These are phyloP conservation scores for Cercophora samala DNA, from an alignment of 495 filamentous ascomycete species.

Conservation along the genomic window DNA sequence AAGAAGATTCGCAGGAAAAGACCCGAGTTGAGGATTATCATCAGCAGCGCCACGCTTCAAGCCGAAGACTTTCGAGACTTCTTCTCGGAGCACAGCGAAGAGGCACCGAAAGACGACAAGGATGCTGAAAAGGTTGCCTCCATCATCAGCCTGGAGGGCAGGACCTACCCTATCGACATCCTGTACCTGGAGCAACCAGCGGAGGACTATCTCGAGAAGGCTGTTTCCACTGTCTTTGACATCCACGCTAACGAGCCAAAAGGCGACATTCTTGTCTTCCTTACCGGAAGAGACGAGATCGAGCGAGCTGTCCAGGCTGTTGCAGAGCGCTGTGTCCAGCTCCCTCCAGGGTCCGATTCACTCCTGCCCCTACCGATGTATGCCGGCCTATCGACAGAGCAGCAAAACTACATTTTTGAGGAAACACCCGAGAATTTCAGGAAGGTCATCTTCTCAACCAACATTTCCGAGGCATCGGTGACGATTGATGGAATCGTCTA, in stretches of 20 bases:
- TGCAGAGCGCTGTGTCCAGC: slow-evolving; percentile 68
- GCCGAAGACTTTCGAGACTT: slow-evolving; percentile 85
- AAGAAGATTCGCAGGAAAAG: slow-evolving; percentile 88
- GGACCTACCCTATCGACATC: slow-evolving; percentile 88
- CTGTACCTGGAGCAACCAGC: slow-evolving; percentile 77
- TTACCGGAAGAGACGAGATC: slow-evolving; percentile 94
- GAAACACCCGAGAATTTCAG: slow-evolving; percentile 76
- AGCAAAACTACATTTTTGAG: slow-evolving; percentile 93
- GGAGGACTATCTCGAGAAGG: slow-evolving; percentile 85
- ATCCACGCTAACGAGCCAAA: slow-evolving; percentile 86
- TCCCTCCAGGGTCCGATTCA: slow-evolving; percentile 66
- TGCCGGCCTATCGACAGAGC: slow-evolving; percentile 80
- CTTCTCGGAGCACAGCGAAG: slow-evolving; percentile 56
- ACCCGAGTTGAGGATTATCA: slow-evolving; percentile 79
- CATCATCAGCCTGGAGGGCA: slow-evolving; percentile 87
- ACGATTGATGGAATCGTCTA: slow-evolving; percentile 93
- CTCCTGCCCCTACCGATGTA: slow-evolving; percentile 82
- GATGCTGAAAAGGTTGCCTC: slow-evolving; percentile 49
- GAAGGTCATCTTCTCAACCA: slow-evolving; percentile 92
- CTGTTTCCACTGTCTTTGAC: slow-evolving; percentile 85
- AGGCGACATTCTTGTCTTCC: slow-evolving; percentile 88
- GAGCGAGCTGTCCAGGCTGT: slow-evolving; percentile 75
- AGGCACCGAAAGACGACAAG: slow-evolving; percentile 42
- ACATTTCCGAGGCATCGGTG: slow-evolving; percentile 93
- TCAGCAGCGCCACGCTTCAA: slow-evolving; percentile 92